These are phyloP conservation scores for Ustilago lituana DNA, from an alignment of 1,284 basidiomycete genomes.

Conservation along the genomic window DNA sequence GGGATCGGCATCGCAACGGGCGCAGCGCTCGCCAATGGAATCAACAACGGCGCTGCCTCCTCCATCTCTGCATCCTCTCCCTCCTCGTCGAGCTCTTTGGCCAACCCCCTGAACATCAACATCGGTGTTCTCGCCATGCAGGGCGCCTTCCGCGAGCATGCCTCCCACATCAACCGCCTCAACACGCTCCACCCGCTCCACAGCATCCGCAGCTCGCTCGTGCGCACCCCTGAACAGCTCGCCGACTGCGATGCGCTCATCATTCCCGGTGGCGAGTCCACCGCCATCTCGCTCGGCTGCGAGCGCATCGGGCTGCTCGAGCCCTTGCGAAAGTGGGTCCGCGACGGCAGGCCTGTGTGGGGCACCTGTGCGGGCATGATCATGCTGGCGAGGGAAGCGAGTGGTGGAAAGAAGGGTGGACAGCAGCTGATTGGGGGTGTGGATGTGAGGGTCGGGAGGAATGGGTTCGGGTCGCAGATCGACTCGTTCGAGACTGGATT, in stretches of 20 bases:
- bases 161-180: slow-evolving; percentile 74
- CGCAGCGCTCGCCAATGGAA: slow-evolving; percentile 23
- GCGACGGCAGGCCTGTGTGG: slow-evolving; percentile 79
- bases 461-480: slow-evolving; percentile 75
- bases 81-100: slow-evolving; percentile 5
- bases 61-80: slow-evolving; percentile 1
- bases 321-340: slow-evolving; percentile 78
- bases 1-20: slow-evolving; percentile 40
- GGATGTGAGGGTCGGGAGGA: slow-evolving; percentile 82
- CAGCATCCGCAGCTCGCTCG: slow-evolving; percentile 70
- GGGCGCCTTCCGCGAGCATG: slow-evolving; percentile 92
- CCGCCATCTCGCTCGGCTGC: slow-evolving; percentile 88
- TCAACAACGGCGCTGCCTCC: too few species aligned
- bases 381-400: slow-evolving; percentile 73
- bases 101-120: slow-evolving; percentile 24
- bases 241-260: slow-evolving; percentile 82
- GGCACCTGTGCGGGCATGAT: slow-evolving; percentile 98
- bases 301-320: slow-evolving; percentile 81
- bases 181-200: slow-evolving; percentile 26
- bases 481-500: slow-evolving; percentile 89
- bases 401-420: slow-evolving; percentile 82
- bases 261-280: slow-evolving; percentile 90
- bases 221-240: slow-evolving; percentile 82
- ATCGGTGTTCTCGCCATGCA: slow-evolving; percentile 78
- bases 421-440: slow-evolving; percentile 87